Base-by-base conservation (phyloP, 2,329 filamentous ascomycete genomes). In the Penicillium sp. region DNA sequence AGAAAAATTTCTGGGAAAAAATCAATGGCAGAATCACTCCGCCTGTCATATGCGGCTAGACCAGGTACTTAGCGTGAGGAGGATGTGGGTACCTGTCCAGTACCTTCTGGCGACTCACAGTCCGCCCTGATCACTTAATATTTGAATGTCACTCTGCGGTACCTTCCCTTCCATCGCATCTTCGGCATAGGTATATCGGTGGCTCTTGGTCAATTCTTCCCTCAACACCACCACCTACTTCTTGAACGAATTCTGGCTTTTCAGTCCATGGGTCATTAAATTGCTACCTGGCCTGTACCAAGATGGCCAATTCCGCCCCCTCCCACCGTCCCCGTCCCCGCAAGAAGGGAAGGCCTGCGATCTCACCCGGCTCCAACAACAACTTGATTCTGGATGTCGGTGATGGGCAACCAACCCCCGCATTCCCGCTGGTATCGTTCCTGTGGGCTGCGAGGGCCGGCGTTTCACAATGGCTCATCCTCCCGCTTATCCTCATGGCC, bases 401-500 rank as follows among this genome's bases (percentile, higher is more conserved):
- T 42, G 76, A 78, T 36, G 76, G 78, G 47, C 71, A 73, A 46
- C 74, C 79, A 53, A 74, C 73, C 40, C 93, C 93, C 31, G 85
- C 90, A 4, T 97, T 97, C 69, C 93, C 94, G 39, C 83, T 99
- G 21, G 92, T 91, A 1, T 88, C 92, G n/a, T 93, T 99, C 69
- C 83, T 99, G 47, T 96, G 93, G 91, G 92, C 92, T 47, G 90
- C 92, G 21, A 88, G 92, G 60, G 88, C 88, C 48, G 77, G 76
- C 16, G 89, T 89, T 0, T 96, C 92, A 50, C 89, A 93, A 89
- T 97, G 94, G 93, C 86, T 96, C 67, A 84, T 93, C 4, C 78
- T 99, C 31, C 92, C 94, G 2, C 78, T 95, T 64, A 87, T 96
- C 4, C 79, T 99, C 50, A 96, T 97, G 89, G 84, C 83, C 1